Conservation (phyloP, 208 protist genomes). For the Acanthamoeba polyphaga region DNA sequence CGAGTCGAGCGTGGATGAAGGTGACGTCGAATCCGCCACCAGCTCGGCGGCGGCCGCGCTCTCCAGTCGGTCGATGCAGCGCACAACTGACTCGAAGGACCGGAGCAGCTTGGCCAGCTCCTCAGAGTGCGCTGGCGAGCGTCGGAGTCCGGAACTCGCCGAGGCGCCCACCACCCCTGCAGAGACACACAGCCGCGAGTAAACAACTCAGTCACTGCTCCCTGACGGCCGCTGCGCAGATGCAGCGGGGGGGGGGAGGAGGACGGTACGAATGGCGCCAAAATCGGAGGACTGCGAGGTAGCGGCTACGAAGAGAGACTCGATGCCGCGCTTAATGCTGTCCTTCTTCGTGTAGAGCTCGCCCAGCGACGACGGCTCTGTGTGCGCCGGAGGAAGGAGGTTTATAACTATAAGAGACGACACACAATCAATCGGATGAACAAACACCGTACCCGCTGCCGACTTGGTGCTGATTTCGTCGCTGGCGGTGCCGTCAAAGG, state of each 20-base stretch:
- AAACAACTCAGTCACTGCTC: too few species aligned
- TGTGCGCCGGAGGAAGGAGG: neutral
- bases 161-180: neutral
- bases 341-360: conserved; percentile 21
- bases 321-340: neutral
- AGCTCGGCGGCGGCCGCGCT: neutral
- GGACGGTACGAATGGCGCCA: neutral
- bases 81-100: neutral
- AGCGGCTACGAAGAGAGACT: neutral
- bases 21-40: neutral
- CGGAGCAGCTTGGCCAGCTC: conserved; percentile 2
- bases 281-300: neutral
- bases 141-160: neutral
- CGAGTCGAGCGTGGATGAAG: neutral
- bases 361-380: neutral
- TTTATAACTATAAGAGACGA: too few species aligned
- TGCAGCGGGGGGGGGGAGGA: neutral
- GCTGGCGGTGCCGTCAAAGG: neutral
- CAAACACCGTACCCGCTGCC: too few species aligned
- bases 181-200: too few species aligned
- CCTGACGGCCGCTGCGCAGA: neutral
- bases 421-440: too few species aligned
- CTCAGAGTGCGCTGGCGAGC: neutral
- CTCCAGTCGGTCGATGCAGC: conserved; percentile 9
- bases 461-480: neutral